Base-by-base conservation (phyloP, 1,139 yeast genomes). In the Pichia kudriavzevii region DNA sequence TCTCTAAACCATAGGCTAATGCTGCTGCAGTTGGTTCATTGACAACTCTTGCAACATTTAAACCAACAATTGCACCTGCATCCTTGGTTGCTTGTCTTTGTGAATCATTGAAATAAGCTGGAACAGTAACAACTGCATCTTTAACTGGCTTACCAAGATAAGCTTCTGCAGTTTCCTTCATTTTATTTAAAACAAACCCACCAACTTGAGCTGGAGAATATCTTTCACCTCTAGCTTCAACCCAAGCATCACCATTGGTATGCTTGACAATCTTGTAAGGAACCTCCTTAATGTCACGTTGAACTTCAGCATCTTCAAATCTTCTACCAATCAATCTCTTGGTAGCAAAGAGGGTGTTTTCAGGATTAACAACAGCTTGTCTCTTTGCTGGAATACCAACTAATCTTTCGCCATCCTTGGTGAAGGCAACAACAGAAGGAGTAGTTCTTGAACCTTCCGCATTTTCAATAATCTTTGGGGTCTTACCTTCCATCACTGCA, bases 11-110 rank as follows among this genome's bases (percentile, higher is more conserved):
- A 63, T 88, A 91, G 44, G 98, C 98, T 55, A 88, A 70, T 41
- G 97, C 97, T 51, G 97, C 98, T 45, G 98, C 97, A 50, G 98
- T 88, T 58, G 97, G 97, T 71, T 88, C 98, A 72, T 88, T 91
- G 50, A 88, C 95, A 52, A 88, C 96, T 72, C 97, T 83, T 62
- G 91, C 72, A 48, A 91, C 95, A 67, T 87, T 87, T 58, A 88
- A 71, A 44, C 97, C 97, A 49, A 87, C 95, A 66, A 88, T 87
- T 64, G 87, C 91, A 72, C 97, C 97, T 42, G 97, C 96, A 63
- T 85, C 94, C 72, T 88, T 88, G 61, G 96, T 88, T 47, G 97
- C 96, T 69, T 88, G 96, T 72, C 96, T 82, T 69, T 88, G 97
- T 46, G 96, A 85, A 64, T 88, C 96, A 67, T 88, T 88, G 75